phyloP scores from a whole-genome alignment of 1,284 basidiomycete species.

The Fomitopsis palustris region DNA sequence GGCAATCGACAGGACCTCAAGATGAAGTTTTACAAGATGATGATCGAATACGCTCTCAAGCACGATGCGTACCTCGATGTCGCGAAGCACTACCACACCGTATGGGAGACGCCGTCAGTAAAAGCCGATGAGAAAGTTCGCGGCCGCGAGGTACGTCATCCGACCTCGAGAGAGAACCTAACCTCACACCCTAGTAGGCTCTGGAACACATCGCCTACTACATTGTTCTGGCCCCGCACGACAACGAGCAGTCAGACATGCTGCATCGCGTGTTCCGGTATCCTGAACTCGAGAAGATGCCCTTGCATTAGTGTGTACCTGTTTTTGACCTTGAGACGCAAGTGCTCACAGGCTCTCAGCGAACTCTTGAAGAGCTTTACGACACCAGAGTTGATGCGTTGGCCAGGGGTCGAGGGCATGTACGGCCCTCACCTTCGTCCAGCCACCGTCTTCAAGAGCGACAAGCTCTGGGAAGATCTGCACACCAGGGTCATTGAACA shows the following conservation, averaged over 20 bases:
- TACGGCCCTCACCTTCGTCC: constrained; percentile 84
- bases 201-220: constrained; percentile 95
- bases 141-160: constrained; percentile 63
- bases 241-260: constrained; percentile 98
- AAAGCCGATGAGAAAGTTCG: constrained; percentile 76
- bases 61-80: constrained; percentile 88
- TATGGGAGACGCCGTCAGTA: constrained; percentile 94
- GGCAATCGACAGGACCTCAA: constrained; percentile 78
- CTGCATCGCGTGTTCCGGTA: constrained; percentile 84
- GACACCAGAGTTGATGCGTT: constrained; percentile 94
- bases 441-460: constrained; percentile 78
- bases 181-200: constrained; percentile 46
- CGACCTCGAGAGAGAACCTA: not conserved
- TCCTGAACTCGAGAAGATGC: constrained; percentile 75
- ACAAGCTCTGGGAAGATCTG: constrained; percentile 91
- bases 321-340: not conserved
- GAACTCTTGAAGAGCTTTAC: constrained; percentile 97
- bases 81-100: constrained; percentile 93
- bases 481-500: constrained; percentile 97
- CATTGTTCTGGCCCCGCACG: constrained; percentile 88
- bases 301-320: constrained; percentile 78
- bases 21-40: constrained; percentile 92
- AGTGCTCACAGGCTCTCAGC: constrained; percentile 39
- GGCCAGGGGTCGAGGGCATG: constrained; percentile 92
- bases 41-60: constrained; percentile 92